phyloP scores from a whole-genome alignment of 164 flowering plant genomes.

The Nelumbo lutea region DNA sequence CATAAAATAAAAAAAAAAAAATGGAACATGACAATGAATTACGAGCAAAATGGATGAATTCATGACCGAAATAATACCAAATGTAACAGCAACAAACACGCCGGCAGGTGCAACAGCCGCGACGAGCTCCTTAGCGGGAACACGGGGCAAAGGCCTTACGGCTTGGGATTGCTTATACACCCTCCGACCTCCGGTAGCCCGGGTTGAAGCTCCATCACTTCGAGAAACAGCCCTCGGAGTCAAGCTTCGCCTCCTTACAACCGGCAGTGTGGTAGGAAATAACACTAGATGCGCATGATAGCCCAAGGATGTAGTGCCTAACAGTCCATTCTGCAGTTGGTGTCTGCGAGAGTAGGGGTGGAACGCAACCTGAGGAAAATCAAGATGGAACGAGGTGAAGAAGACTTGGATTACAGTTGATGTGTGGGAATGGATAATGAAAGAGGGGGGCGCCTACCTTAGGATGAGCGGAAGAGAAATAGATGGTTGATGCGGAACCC shows the following conservation, averaged over 20 bases:
- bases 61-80: constrained; percentile 36
- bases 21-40: too few relatives aligned
- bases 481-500: constrained; percentile 13
- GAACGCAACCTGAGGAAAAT: constrained; percentile 7
- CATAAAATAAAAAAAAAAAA: neutral
- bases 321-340: neutral
- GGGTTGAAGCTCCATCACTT: constrained; percentile 22
- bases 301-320: neutral
- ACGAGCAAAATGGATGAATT: too few relatives aligned
- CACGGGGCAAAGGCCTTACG: constrained; percentile 16
- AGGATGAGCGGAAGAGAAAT: constrained; percentile 9
- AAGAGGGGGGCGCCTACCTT: constrained; percentile 7
- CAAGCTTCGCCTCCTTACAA: constrained; percentile 13
- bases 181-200: constrained; percentile 33
- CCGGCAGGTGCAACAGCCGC: constrained; percentile 50
- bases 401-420: neutral
- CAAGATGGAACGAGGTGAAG: neutral
- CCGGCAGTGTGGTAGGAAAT: neutral
- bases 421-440: neutral
- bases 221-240: constrained; percentile 32
- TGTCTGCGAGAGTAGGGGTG: constrained; percentile 1
- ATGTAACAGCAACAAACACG: constrained; percentile 38
- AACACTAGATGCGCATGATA: neutral
- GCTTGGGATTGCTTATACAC: constrained; percentile 59
- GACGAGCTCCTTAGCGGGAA: constrained; percentile 38